Evolutionary conservation across 495 filamentous ascomycete species (phyloP).

Genomic region (Trichoderma reesei): DNA sequence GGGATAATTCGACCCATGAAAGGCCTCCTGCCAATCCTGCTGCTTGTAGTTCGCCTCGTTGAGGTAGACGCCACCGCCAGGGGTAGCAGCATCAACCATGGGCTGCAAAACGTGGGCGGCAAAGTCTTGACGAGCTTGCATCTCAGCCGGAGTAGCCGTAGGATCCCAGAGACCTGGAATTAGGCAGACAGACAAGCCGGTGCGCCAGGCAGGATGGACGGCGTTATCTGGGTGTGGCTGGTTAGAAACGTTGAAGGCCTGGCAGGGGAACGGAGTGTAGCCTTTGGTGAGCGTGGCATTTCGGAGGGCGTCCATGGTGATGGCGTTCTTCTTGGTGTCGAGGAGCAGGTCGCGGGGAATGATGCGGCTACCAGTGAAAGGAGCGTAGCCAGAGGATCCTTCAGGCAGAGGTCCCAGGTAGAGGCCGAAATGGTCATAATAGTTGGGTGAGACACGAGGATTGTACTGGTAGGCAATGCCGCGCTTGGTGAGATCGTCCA

Average conservation of each 20-base stretch:
- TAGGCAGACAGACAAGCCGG: constrained; percentile 19
- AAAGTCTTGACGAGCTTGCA: constrained; percentile 18
- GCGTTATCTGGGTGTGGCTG: constrained; percentile 28
- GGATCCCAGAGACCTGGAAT: constrained; percentile 14
- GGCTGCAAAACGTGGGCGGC: constrained; percentile 27
- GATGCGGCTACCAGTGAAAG: constrained; percentile 48
- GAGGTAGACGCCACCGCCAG: constrained; percentile 33
- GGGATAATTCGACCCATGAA: constrained; percentile 42
- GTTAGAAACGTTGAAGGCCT: not conserved
- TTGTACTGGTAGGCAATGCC: constrained; percentile 19
- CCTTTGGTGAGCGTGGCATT: not conserved
- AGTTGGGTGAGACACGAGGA: constrained; percentile 19
- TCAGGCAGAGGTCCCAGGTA: constrained; percentile 33
- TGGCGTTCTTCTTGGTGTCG: constrained; percentile 11
- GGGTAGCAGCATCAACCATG: constrained; percentile 25
- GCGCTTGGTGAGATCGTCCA: not conserved
- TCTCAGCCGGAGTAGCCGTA: not conserved
- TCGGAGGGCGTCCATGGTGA: not conserved
- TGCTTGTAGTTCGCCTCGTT: constrained; percentile 42
- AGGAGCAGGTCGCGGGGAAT: constrained; percentile 44
- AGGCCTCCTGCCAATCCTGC: constrained; percentile 39
- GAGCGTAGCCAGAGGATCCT: constrained; percentile 34
- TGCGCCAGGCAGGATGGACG: constrained; percentile 40
- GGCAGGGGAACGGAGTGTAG: constrained; percentile 23
- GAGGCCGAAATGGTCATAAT: constrained; percentile 35